Evolutionary conservation across 768 basidiomycete species (phyloP), one percentile per base, ranked within the genome.

Genomic region (Calvatia gigantea): DNA sequence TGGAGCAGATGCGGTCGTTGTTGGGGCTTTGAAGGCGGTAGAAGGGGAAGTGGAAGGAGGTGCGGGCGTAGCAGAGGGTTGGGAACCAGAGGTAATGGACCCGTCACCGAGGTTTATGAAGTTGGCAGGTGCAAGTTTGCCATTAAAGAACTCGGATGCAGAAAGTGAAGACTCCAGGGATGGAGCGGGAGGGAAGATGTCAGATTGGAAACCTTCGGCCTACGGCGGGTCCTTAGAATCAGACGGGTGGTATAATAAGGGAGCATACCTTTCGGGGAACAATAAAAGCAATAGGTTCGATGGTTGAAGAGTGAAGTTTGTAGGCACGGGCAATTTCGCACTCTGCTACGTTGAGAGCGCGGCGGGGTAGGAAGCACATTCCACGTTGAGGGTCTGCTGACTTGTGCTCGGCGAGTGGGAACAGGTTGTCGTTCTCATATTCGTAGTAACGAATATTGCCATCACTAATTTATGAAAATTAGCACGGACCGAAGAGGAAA

Each of bases 401-500:
- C 69, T 94, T 90, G 79, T 95, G 83, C 67, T 98, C 97, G 17
- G 85, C 75, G 4, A 94, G 78, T 15, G 82, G 69, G 72, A 84
- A 79, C 17, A 98, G 77, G 44, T 84, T 77, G 71, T 98, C 95
- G 29, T 80, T 82, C 64, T 97, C 95, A 70, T 88, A 94, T 69
- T 99, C 97, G 70, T 87, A 98, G 79, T 92, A 96, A n/a, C 96
- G 87, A 59, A 98, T 87, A 68, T 99, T 99, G 27, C 96, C 96
- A 65, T 99, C 96, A 37, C 93, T 91, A 65, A 46, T 39, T 35
- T 65, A 47, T 25, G 44, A 25, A 1, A 52, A 51, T 39, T 32
- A 19, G 25, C 31, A 7, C 32, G n/a, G 45, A 51, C 42, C 11
- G 23, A 32, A 28, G 23, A 44, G 47, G 33, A 6, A 45, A 11